phyloP scores from a whole-genome alignment of 768 basidiomycete species.

The Suillus subluteus region DNA sequence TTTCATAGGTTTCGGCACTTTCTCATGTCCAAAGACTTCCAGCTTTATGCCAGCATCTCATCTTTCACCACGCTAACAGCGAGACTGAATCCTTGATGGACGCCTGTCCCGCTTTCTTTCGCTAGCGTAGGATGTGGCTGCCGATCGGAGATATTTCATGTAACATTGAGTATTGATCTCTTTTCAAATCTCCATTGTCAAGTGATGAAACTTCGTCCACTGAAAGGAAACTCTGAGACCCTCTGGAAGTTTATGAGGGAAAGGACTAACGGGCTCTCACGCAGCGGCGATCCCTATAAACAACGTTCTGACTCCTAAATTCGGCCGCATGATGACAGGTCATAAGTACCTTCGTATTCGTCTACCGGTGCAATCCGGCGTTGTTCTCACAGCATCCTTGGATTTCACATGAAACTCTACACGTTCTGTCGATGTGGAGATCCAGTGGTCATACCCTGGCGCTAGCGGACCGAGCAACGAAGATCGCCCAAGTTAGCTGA shows the following conservation, averaged over 20 bases:
- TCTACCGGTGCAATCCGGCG: not conserved
- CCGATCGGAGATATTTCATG: not conserved
- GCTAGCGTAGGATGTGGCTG: not conserved
- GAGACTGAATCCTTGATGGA: not conserved
- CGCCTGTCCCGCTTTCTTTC: not conserved
- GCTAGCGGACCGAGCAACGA: not conserved
- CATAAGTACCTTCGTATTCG: not conserved
- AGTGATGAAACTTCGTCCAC: not conserved
- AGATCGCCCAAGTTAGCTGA: not conserved
- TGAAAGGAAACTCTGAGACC: not conserved
- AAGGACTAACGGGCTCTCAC: constrained; percentile 1
- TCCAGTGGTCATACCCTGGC: not conserved
- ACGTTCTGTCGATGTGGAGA: not conserved
- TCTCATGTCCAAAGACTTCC: not conserved
- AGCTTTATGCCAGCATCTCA: not conserved
- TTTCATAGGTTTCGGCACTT: not conserved
- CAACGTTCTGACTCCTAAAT: constrained; percentile 11
- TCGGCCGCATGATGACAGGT: constrained; percentile 6
- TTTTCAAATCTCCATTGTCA: not conserved
- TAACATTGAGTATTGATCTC: constrained; percentile 4
- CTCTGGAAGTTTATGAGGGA: constrained; percentile 1
- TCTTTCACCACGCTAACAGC: constrained; percentile 1
- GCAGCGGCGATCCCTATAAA: constrained; percentile 9
- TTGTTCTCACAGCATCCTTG: not conserved
- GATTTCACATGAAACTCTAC: constrained; percentile 5